Base-by-base conservation (phyloP, 371 early-diverging fungal species). In the Dinochytrium kinnereticum region DNA sequence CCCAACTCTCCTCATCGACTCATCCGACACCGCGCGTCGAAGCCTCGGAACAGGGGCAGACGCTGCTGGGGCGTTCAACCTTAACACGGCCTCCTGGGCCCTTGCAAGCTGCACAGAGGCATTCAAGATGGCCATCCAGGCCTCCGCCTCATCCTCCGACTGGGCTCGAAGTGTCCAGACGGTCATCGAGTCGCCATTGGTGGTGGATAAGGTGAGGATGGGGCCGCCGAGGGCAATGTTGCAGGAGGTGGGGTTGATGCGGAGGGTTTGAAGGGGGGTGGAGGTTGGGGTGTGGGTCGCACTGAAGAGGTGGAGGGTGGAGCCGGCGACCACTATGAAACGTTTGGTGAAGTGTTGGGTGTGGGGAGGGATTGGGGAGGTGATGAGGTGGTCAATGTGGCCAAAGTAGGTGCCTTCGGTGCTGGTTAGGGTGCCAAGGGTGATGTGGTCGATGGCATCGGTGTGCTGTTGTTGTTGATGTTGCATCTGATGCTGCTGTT, bases 351-450 rank as follows among this genome's bases (percentile, higher is more conserved):
- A 55, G 10, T 55, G 57, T 5, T 19, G 5, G 10, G 24, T 10
- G 26, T 7, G 7, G 3, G 37, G 31, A 3, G 31, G 7, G 13
- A 3, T 10, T 13, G 37, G 10, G 10, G 31, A 37, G 5, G 31
- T 3, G 36, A 15, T 13, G 30, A 68, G 69, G 34, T 28, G 30
- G 24, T 68, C 69, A 34, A 68, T 68, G 15, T 68, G 49, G 53
- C 69, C 69, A 51, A 68, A 68, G 33, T 68, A 68, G 33, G 34
- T 68, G 26, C 69, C 69, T 34, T 33, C 34, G 19, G 69, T 68
- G 7, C 7, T 33, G 26, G 69, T 68, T n/a, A 68, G 69, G 36
- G 34, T 24, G 15, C 15, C 69, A 3, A 68, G 34, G 15, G 50
- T 49, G n/a, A 21, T 10, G 19, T 38, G 66, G 31, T 13, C 15